Percentiles rank a stretch among this genome's conserved stretches.
Conservation (phyloP, 108 stramenopile genomes). For the Nitzschia sp. region DNA sequence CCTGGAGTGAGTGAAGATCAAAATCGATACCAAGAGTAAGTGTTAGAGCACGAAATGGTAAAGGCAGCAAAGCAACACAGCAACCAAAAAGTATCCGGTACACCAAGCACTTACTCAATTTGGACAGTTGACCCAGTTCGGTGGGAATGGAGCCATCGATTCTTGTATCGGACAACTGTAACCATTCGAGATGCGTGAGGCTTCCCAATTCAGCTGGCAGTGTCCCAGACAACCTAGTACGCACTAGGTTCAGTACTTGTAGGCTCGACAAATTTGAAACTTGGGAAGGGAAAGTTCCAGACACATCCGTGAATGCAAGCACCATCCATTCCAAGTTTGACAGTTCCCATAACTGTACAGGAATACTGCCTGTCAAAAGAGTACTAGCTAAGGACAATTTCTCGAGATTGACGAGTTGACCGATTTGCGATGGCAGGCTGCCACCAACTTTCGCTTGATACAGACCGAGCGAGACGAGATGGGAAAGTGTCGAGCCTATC, state of each 20-base stretch:
- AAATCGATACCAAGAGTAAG: neutral
- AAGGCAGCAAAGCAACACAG: neutral
- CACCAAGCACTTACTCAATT: constrained; percentile 3
- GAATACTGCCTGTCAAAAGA: constrained; percentile 11
- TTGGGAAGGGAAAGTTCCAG: neutral
- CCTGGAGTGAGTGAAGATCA: neutral
- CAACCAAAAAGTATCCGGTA: neutral
- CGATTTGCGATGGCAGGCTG: constrained; percentile 6
- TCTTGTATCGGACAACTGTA: neutral
- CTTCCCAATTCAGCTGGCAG: constrained; percentile 18
- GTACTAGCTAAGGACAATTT: neutral
- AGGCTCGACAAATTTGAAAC: neutral
- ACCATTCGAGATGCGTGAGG: constrained; percentile 7
- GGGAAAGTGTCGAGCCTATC: neutral
- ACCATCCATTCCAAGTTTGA: constrained; percentile 12
- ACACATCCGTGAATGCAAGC: neutral
- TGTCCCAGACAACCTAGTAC: neutral
- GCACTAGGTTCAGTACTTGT: constrained; percentile 3
- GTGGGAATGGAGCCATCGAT: constrained; percentile 5
- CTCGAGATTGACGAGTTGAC: neutral
- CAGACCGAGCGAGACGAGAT: neutral
- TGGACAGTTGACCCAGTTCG: constrained; percentile 8
- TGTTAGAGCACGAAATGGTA: neutral
- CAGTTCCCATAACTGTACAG: neutral
- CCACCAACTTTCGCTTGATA: constrained; percentile 1